Percentiles rank a stretch among this genome's conserved stretches.
Conservation (phyloP, 192 early-diverging fungal species). For the Umbelopsis sp. region DNA sequence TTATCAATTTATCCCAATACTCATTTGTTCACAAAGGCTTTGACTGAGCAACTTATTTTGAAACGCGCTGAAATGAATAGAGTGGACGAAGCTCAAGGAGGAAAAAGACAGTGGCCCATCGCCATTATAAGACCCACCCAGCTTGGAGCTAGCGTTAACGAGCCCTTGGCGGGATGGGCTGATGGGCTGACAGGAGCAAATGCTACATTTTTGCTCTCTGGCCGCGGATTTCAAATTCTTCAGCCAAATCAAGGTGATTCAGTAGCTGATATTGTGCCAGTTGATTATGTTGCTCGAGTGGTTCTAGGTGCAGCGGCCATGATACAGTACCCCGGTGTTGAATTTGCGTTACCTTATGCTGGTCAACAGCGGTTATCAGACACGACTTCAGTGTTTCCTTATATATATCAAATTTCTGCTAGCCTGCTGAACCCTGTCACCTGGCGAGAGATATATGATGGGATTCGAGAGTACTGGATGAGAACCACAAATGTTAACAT, state of each 20-base stretch:
- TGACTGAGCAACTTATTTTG: conserved; percentile 52
- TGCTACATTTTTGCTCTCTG: conserved; percentile 32
- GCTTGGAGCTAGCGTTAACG: conserved; percentile 32
- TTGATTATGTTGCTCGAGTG: conserved; percentile 36
- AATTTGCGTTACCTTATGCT: conserved; percentile 37
- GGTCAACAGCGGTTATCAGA: conserved; percentile 15
- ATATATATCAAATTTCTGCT: conserved; percentile 38
- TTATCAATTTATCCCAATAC: conserved; percentile 49
- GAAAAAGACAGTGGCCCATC: conserved; percentile 43
- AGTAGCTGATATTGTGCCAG: conserved; percentile 41
- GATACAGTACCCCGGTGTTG: conserved; percentile 24
- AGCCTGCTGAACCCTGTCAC: conserved; percentile 3
- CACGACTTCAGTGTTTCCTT: conserved; percentile 27
- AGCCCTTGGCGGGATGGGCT: conserved; percentile 44
- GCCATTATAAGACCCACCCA: conserved; percentile 42
- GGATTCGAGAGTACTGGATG: conserved; percentile 36
- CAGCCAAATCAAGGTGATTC: conserved; percentile 29
- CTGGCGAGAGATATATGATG: conserved; percentile 32
- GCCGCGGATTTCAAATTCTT: conserved; percentile 36
- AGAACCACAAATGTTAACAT: conserved; percentile 33
- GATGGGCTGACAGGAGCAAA: conserved; percentile 43
- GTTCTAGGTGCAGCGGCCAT: conserved; percentile 30
- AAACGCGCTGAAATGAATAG: conserved; percentile 44
- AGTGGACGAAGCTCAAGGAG: conserved; percentile 39
- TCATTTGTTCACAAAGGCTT: conserved; percentile 52